Evolutionary conservation across 495 filamentous ascomycete species (phyloP), one percentile per base, ranked within the genome.

Genomic region (Copromyces sp.): DNA sequence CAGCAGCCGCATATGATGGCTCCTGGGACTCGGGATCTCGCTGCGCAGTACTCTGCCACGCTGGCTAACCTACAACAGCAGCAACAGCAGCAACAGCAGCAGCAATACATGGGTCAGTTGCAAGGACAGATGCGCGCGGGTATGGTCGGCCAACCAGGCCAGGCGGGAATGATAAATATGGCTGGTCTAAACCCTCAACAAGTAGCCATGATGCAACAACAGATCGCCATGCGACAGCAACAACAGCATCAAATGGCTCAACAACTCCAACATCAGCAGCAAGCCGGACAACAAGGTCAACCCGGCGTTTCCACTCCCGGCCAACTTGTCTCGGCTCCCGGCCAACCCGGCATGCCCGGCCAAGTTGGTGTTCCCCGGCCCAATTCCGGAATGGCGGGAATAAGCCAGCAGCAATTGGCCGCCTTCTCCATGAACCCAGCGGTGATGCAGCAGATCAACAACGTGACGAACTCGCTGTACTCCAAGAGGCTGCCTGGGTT

Each of bases 401-500:
- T 81, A 68, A 76, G 78, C 32, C 77, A 79, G 35, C 75, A 78
- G 20, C 80, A 82, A 72, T 74, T 79, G 37, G 40, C 69, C 20
- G 39, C 24, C n/a, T 29, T 42, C 42, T 72, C 76, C 41, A 45
- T 8, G 20, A 75, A 72, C 32, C 74, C 75, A 14, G 3, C 11
- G 0, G 6, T 78, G 16, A 75, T 79, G 20, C 35, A n/a, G 2
- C 73, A 79, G 69, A 73, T 78, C 9, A 69, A 72, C 24, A 75
- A 76, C 68, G 83, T 80, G 39, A 79, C 83, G 44, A 81, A 83
- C 53, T 74, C 82, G 16, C 79, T 84, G 70, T 84, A 88, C 35
- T 73, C 80, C 9, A 85, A 87, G 69, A 75, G 85, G n/a, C 82
- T 89, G 74, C 80, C 83, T 8, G 78, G 80, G 5, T 80, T 87